Base-by-base conservation (phyloP, 305 asterid species). In the Fraxinus albicans region DNA sequence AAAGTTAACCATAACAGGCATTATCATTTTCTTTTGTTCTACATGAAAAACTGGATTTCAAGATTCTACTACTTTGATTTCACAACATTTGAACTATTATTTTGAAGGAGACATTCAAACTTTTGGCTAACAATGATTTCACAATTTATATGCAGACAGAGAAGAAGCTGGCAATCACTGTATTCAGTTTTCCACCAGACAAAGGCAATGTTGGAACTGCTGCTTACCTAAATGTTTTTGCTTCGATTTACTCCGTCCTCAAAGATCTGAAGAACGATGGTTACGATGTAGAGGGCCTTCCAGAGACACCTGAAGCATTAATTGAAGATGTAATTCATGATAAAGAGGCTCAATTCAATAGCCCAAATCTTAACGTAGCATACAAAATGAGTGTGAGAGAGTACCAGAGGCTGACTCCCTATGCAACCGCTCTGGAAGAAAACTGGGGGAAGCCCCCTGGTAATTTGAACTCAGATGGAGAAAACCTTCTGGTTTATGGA, bases 361-460 rank as follows among this genome's bases (percentile, higher is more conserved):
- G 99, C 86, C 99, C 99, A 6, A 93, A 96, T 89, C 98, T 96
- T 19, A 96, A 94, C 35, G 75, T 96, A 38, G 97, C 90, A 1
- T 94, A 96, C 92, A 96, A 93, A 81, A 96, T 96, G 99, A 90
- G 84, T 6, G 93, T 96, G n/a, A 81, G 97, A 3, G 99, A 96
- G 90, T 96, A 96, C 92, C 96, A 93, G 88, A 86, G 38, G 42
- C 90, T 96, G 69, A 96, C 99, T 47, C 90, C 97, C 19, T 96
- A 94, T 17, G 86, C 98, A 80, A 65, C 90, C 7, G 92, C 97
- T 23, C 90, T 96, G 4, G 99, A 96, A 85, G 99, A 96, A 47
- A 96, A 96, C 92, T 96, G 99, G 99, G 99, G 99, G 21, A 96
- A 94, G 86, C 96, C 99, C 1, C 99, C 98, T 0, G 99, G 99